These are phyloP conservation scores for Vanrija sp. DNA, from an alignment of 1,284 basidiomycete species.

Conservation along the genomic window DNA sequence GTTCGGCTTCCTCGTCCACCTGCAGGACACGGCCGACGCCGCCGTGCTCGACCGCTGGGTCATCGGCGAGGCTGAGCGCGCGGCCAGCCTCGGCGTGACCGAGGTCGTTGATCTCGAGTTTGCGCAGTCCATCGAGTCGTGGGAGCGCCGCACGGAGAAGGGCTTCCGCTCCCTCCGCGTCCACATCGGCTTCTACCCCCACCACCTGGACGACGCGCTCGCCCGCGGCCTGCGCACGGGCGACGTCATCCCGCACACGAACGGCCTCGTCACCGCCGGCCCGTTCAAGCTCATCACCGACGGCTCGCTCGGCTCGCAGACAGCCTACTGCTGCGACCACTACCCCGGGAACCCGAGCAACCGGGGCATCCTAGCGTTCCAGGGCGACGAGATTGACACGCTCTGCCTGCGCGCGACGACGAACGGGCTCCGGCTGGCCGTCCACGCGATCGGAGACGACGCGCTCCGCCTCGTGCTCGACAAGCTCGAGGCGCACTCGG, in stretches of 20 bases:
- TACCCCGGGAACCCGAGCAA: constrained; percentile 29
- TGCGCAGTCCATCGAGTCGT: constrained; percentile 30
- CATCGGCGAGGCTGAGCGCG: constrained; percentile 21
- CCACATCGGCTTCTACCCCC: constrained; percentile 36
- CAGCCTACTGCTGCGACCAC: constrained; percentile 38
- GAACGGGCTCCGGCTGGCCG: constrained; percentile 29
- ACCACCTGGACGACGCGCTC: constrained; percentile 34
- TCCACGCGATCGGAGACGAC: constrained; percentile 44
- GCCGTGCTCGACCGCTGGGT: constrained; percentile 28
- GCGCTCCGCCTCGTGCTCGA: constrained; percentile 30
- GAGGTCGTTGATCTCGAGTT: constrained; percentile 45
- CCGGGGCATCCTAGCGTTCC: constrained; percentile 24
- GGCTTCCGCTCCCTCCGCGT: constrained; percentile 28
- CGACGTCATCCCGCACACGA: constrained; percentile 24
- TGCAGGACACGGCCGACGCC: constrained; percentile 22
- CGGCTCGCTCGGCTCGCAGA: constrained; percentile 27
- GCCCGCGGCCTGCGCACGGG: constrained; percentile 23
- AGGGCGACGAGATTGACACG: constrained; percentile 18
- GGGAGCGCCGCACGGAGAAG: constrained; percentile 22
- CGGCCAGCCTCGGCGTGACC: constrained; percentile 38
- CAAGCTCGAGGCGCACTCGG: constrained; percentile 16
- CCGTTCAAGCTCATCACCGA: constrained; percentile 39
- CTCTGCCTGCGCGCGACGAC: constrained; percentile 24
- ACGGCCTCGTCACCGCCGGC: constrained; percentile 31
- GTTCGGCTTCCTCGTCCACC: constrained; percentile 22